These are phyloP conservation scores for Cercophora samala DNA, from an alignment of 495 filamentous ascomycete species.

Conservation along the genomic window DNA sequence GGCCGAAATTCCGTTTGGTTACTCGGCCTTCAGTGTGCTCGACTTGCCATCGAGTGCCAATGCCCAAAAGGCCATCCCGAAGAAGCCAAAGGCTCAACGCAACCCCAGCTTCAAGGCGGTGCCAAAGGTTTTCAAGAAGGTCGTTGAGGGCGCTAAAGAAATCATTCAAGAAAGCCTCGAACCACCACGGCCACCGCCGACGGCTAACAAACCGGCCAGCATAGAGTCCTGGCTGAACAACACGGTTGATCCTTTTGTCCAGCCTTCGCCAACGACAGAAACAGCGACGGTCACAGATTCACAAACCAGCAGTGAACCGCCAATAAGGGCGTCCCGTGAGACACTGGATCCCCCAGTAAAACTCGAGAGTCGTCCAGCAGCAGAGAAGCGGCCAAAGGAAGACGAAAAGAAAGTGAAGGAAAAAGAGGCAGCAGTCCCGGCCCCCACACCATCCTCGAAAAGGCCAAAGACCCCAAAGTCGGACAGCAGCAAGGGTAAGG, in stretches of 20 bases:
- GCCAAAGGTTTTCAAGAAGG: constrained; percentile 55
- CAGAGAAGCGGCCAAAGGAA: constrained; percentile 11
- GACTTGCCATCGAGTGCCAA: constrained; percentile 48
- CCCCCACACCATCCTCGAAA: background rate
- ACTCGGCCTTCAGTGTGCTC: constrained; percentile 57
- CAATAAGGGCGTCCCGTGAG: background rate
- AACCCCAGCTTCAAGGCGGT: constrained; percentile 49
- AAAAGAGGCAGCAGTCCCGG: background rate
- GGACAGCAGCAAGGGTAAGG: constrained; percentile 2
- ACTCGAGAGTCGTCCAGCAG: constrained; percentile 1
- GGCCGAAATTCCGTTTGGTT: constrained; percentile 54
- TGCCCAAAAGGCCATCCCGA: constrained; percentile 34
- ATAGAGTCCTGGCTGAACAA: constrained; percentile 76
- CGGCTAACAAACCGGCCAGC: constrained; percentile 49
- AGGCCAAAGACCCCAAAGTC: background rate
- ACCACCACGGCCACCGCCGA: constrained; percentile 40
- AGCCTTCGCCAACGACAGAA: constrained; percentile 38
- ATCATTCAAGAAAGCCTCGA: constrained; percentile 53
- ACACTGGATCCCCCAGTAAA: constrained; percentile 1
- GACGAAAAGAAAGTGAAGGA: background rate
- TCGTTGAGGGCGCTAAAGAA: constrained; percentile 52
- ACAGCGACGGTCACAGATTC: background rate
- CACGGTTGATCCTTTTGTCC: constrained; percentile 55
- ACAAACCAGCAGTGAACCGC: background rate
- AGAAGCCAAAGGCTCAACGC: constrained; percentile 43